phyloP scores from a whole-genome alignment of 2,329 filamentous ascomycete species.

The Penicillium sp. region DNA sequence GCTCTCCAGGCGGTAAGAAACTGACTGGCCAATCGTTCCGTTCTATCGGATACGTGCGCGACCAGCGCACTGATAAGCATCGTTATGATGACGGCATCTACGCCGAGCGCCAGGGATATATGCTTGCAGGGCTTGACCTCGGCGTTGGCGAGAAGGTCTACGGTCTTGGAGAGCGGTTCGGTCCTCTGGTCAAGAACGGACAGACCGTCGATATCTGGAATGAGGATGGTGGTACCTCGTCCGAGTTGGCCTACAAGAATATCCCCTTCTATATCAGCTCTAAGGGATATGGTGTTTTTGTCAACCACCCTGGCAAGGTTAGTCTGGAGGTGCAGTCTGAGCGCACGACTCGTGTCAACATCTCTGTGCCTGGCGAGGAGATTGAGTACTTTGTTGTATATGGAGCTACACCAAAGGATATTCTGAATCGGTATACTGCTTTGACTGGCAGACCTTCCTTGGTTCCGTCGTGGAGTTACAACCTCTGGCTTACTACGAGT shows the following conservation, averaged over 20 bases:
- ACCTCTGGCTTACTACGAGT: slow-evolving; percentile 70
- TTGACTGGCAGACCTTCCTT: slow-evolving; percentile 65
- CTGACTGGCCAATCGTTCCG: slow-evolving; percentile 41
- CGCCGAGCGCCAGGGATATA: slow-evolving; percentile 39
- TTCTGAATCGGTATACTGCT: slow-evolving; percentile 64
- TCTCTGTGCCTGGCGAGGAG: slow-evolving; percentile 65
- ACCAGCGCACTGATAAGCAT: slow-evolving; percentile 34
- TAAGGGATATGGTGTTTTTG: slow-evolving; percentile 73
- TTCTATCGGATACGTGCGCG: slow-evolving; percentile 41
- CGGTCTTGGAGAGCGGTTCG: slow-evolving; percentile 73
- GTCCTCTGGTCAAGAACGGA: slow-evolving; percentile 72
- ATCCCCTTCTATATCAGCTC: slow-evolving; percentile 49
- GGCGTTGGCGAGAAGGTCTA: slow-evolving; percentile 64
- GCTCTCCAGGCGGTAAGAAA: slow-evolving; percentile 23
- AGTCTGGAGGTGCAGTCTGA: slow-evolving; percentile 74
- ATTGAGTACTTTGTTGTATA: slow-evolving; percentile 74
- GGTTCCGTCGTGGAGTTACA: slow-evolving; percentile 72
- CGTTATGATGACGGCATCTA: slow-evolving; percentile 37
- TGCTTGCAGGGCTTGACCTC: slow-evolving; percentile 40
- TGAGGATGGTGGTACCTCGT: slow-evolving; percentile 50
- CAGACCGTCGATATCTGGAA: slow-evolving; percentile 66
- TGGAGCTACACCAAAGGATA: slow-evolving; percentile 68
- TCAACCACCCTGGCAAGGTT: slow-evolving; percentile 67
- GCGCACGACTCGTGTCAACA: slow-evolving; percentile 68
- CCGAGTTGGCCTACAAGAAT: slow-evolving; percentile 43